Evolutionary conservation across 148 eudicot species (phyloP), one percentile per base, ranked within the genome.

Genomic region (Dysphania ambrosioides): DNA sequence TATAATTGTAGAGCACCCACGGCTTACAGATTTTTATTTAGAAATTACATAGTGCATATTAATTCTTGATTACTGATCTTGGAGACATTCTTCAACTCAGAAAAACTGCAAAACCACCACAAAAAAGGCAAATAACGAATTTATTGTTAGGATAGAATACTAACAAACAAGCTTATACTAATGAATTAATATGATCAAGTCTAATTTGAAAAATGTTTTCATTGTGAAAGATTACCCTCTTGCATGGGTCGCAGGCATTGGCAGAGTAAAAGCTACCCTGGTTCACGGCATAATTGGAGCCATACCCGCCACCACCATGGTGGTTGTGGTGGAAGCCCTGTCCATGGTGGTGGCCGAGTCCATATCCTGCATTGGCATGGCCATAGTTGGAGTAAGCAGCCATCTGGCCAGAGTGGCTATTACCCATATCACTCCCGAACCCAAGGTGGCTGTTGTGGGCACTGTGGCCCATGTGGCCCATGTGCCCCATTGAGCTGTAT

Each of bases 101-200:
- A 63, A 63, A 31, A 63, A 80, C 83, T 80, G 83, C 79, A 80
- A 80, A 72, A 36, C 13, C 55, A 64, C 69, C 44, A 61, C 34
- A n/a, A 4, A 55, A 66, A 64, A 15, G 6, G 23, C 8, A 21
- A 13, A 21, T 27, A 53, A 71, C n/a, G 23, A 36, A 72, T 16
- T 44, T 26, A 40, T 32, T 44, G 15, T 53, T n/a, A 35, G 49
- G 11, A 60, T 11, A 74, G 35, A 1, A 23, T 61, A 64, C 29
- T 0, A 26, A 16, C 13, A 2, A 32, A 30, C 26, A 42, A 16
- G 32, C 36, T 23, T n/a, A 66, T 5, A 18, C 13, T 10, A 26
- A 3, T 15, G 13, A 15, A 62, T 1, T 21, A 63, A 9, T 65
- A 35, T 21, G 68, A 66, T 35, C 10, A 53, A 66, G 53, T 53